Percentiles rank a stretch among this genome's conserved stretches.
Conservation (phyloP, 2,329 filamentous ascomycete species). For the Neocatenulostroma microsporum region DNA sequence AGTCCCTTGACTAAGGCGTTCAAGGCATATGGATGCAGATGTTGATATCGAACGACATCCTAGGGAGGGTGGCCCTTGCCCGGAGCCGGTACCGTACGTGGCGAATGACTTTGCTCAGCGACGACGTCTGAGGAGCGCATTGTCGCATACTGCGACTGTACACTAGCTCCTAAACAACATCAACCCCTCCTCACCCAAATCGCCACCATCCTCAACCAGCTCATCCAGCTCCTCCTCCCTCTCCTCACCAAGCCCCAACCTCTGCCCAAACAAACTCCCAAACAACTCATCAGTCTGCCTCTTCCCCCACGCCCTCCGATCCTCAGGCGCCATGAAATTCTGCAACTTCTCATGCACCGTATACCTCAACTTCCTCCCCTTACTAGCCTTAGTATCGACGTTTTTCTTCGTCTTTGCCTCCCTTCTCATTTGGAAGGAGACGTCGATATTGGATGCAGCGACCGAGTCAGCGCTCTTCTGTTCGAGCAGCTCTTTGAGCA, state of each 20-base stretch:
- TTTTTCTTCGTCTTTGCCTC: slow-evolving; percentile 77
- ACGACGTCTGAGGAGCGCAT: too few species aligned
- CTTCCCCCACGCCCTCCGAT: slow-evolving; percentile 70
- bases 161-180: slow-evolving; percentile 27
- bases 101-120: too few species aligned
- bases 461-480: slow-evolving; percentile 59
- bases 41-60: too few species aligned
- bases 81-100: too few species aligned
- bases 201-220: slow-evolving; percentile 18
- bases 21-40: too few species aligned
- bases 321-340: slow-evolving; percentile 95
- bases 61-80: too few species aligned
- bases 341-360: slow-evolving; percentile 95
- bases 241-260: slow-evolving; percentile 37
- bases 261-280: slow-evolving; percentile 43
- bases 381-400: slow-evolving; percentile 90
- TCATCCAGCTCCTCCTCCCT: slow-evolving; percentile 29
- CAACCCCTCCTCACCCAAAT: slow-evolving; percentile 20
- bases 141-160: too few species aligned
- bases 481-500: slow-evolving; percentile 88
- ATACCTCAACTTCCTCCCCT: slow-evolving; percentile 88
- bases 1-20: too few species aligned
- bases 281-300: slow-evolving; percentile 62
- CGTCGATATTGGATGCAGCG: slow-evolving; percentile 33
- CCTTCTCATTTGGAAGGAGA: slow-evolving; percentile 45